These are phyloP conservation scores for Morella rubra DNA, from an alignment of 306 rosid genomes.

Conservation along the genomic window DNA sequence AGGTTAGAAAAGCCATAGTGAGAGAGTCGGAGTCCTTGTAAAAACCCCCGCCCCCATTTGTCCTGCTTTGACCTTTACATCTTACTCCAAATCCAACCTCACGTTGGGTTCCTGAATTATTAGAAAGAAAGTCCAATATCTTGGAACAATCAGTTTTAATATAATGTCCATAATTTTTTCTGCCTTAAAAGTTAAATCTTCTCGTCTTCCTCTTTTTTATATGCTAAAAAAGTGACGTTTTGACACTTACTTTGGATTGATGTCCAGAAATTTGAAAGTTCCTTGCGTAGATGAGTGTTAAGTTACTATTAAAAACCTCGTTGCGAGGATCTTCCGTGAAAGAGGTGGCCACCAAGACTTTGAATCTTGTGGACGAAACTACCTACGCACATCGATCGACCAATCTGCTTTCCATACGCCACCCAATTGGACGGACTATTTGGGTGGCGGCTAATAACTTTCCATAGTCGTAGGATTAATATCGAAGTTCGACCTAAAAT, in stretches of 20 bases:
- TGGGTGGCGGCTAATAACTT: conserved; percentile 38
- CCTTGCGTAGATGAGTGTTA: not conserved
- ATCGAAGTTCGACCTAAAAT: conserved; percentile 25
- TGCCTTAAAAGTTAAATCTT: conserved; percentile 6
- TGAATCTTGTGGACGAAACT: conserved; percentile 29
- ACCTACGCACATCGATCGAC: conserved; percentile 28
- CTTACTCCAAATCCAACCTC: conserved; percentile 29
- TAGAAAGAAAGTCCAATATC: conserved; percentile 29
- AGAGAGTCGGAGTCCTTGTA: conserved; percentile 35
- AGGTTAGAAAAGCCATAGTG: conserved; percentile 19
- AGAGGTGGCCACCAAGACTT: not conserved
- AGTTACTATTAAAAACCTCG: not conserved
- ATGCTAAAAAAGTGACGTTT: not conserved
- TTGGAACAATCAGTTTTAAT: conserved; percentile 31
- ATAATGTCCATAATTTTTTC: conserved; percentile 39
- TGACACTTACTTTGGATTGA: conserved; percentile 17
- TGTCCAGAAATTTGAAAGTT: not conserved
- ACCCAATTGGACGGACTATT: conserved; percentile 21
- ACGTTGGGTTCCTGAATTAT: conserved; percentile 41
- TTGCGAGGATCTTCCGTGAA: not conserved
- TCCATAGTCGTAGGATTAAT: not conserved
- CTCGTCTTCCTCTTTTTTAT: conserved; percentile 7
- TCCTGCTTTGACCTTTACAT: conserved; percentile 33
- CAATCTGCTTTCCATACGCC: conserved; percentile 22
- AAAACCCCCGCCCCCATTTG: conserved; percentile 24